These are phyloP conservation scores for Abrus precatorius DNA, from an alignment of 306 rosid genomes.

Conservation along the genomic window DNA sequence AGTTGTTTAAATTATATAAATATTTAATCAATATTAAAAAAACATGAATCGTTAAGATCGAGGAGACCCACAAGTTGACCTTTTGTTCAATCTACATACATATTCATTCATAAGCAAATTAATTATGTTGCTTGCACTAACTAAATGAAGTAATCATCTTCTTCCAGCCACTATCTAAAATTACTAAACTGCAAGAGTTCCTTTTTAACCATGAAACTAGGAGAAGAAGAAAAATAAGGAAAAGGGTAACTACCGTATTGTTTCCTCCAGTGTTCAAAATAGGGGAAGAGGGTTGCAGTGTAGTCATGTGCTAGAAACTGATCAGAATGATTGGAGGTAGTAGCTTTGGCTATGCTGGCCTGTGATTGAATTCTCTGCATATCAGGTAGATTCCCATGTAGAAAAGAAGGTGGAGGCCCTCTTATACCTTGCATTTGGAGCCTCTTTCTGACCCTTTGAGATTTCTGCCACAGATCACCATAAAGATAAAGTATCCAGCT, in stretches of 20 bases:
- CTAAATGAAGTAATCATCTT: neutral
- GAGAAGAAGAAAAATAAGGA: neutral
- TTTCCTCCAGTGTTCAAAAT: slow-evolving; percentile 84
- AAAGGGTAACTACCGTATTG: slow-evolving; percentile 71
- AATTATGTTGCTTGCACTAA: neutral
- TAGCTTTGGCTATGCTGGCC: slow-evolving; percentile 26
- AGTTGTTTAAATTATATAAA: neutral
- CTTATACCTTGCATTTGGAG: slow-evolving; percentile 72
- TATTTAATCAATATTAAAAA: neutral
- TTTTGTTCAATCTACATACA: too few species aligned
- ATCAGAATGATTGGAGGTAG: slow-evolving; percentile 43
- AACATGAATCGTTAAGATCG: neutral
- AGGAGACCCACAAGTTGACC: too few species aligned
- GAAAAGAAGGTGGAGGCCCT: slow-evolving; percentile 81
- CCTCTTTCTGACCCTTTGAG: slow-evolving; percentile 66
- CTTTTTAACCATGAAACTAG: neutral
- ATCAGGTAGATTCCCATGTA: slow-evolving; percentile 76
- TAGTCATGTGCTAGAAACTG: slow-evolving; percentile 75
- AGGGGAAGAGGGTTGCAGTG: slow-evolving; percentile 86
- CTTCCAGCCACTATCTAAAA: too few species aligned
- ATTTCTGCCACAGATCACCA: slow-evolving; percentile 57
- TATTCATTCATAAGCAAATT: too few species aligned
- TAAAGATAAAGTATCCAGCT: slow-evolving; percentile 54
- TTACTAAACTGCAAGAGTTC: neutral
- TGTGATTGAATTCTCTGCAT: slow-evolving; percentile 76